Percentiles rank a stretch among this genome's conserved stretches.
Evolutionary conservation across 1,284 basidiomycete species (phyloP).

Genomic region (Trichosporon asahii): DNA sequence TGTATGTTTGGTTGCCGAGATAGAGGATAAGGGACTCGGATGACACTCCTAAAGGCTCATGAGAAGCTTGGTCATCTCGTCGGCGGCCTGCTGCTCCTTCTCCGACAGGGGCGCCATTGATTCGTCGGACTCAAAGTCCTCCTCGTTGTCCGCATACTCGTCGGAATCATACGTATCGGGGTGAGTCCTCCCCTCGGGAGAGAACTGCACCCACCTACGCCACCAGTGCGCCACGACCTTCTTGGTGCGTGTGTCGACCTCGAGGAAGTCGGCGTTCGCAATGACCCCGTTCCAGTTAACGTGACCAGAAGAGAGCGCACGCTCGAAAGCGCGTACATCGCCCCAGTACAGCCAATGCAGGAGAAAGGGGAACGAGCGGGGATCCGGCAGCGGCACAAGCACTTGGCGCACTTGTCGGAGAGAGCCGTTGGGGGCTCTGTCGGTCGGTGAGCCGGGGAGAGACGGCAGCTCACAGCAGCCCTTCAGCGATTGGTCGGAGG

Average conservation of each 20-base stretch:
- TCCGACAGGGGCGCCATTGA: background rate
- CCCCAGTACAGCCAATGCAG: constrained; percentile 53
- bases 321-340: constrained; percentile 35
- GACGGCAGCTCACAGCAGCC: constrained; percentile 18
- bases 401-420: constrained; percentile 14
- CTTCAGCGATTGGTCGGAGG: constrained; percentile 16
- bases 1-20: no score
- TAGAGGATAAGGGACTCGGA: background rate
- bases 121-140: background rate
- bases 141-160: constrained; percentile 9
- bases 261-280: constrained; percentile 49
- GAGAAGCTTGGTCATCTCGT: constrained; percentile 17
- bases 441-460: constrained; percentile 14
- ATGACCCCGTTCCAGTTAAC: constrained; percentile 50
- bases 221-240: constrained; percentile 48
- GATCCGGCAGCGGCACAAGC: constrained; percentile 50
- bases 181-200: constrained; percentile 15
- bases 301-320: constrained; percentile 37
- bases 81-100: constrained; percentile 11
- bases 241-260: constrained; percentile 46
- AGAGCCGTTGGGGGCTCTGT: background rate
- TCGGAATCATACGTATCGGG: constrained; percentile 9
- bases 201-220: constrained; percentile 43
- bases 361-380: constrained; percentile 44
- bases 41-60: constrained; percentile 1